A percentile compares a stretch with the other conserved stretches of the same genome.
Evolutionary conservation across 768 basidiomycete species (phyloP).

Genomic region (Russula olivacea): DNA sequence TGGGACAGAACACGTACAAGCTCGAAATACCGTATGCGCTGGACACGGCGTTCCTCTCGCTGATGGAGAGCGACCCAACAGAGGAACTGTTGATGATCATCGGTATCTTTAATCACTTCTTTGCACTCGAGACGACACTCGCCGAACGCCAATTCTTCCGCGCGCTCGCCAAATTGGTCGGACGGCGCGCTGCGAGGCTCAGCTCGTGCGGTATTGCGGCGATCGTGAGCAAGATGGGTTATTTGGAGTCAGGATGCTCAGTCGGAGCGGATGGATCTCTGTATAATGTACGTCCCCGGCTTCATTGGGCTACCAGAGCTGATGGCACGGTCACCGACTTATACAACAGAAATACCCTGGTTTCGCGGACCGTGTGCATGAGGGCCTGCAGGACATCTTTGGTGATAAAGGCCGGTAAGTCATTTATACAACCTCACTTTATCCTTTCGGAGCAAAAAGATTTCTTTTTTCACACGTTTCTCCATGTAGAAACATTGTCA

Average conservation of each 20-base stretch:
- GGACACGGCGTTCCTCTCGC: conserved; percentile 93
- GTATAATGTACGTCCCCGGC: conserved; percentile 65
- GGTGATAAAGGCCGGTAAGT: conserved; percentile 90
- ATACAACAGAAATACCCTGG: conserved; percentile 85
- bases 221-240: conserved; percentile 91
- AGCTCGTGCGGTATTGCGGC: conserved; percentile 96
- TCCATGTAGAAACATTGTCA: conserved; percentile 53
- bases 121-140: conserved; percentile 90
- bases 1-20: conserved; percentile 98
- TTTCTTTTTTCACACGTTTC: not conserved
- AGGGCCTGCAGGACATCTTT: conserved; percentile 90
- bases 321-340: not conserved
- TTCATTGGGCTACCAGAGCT: not conserved
- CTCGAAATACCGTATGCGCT: conserved; percentile 88
- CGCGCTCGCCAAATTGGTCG: conserved; percentile 83
- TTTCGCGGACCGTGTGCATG: conserved; percentile 88
- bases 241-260: conserved; percentile 82
- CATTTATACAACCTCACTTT: not conserved
- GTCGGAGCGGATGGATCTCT: conserved; percentile 94
- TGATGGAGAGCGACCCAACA: conserved; percentile 97
- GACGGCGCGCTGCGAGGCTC: conserved; percentile 81
- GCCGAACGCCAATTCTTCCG: conserved; percentile 98
- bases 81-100: conserved; percentile 96
- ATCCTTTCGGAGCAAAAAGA: not conserved
- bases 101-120: conserved; percentile 97